phyloP scores from a whole-genome alignment of 768 basidiomycete genomes.

The Daedalea quercina region DNA sequence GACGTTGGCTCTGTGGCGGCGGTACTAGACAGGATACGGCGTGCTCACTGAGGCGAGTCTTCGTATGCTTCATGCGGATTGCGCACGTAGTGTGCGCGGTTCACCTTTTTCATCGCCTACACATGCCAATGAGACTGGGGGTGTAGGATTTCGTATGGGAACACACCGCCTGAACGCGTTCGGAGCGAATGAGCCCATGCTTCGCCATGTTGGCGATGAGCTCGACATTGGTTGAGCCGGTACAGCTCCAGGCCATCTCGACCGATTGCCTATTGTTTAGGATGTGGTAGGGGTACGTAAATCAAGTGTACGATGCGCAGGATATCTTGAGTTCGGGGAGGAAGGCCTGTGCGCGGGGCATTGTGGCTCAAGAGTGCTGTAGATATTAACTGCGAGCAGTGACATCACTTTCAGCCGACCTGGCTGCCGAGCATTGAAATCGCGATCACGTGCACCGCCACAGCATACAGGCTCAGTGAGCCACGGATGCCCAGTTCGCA shows the following conservation, averaged over 20 bases:
- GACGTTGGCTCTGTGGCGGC: neutral
- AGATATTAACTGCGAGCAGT: no score
- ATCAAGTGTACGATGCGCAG: no score
- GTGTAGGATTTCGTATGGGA: neutral
- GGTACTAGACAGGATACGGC: neutral
- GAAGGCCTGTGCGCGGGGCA: no score
- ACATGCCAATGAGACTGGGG: neutral
- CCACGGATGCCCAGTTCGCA: no score
- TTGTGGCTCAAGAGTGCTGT: no score
- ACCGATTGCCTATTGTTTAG: neutral
- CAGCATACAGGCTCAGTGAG: no score
- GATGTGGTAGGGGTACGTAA: neutral
- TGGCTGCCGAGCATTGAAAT: no score
- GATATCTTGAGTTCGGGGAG: no score
- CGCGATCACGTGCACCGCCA: no score
- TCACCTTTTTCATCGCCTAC: constrained; percentile 41
- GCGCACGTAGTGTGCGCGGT: constrained; percentile 40
- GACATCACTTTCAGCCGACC: no score
- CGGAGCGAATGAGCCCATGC: constrained; percentile 49
- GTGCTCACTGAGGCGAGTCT: constrained; percentile 41
- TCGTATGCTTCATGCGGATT: constrained; percentile 33
- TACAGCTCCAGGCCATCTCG: constrained; percentile 79
- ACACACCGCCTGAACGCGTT: constrained; percentile 49
- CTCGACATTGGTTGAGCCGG: constrained; percentile 61
- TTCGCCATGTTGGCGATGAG: constrained; percentile 62